A percentile compares a stretch with the other conserved stretches of the same genome.
These are phyloP conservation scores for Pachysolen tannophilus DNA, from an alignment of 805 yeast genomes.

Conservation along the genomic window DNA sequence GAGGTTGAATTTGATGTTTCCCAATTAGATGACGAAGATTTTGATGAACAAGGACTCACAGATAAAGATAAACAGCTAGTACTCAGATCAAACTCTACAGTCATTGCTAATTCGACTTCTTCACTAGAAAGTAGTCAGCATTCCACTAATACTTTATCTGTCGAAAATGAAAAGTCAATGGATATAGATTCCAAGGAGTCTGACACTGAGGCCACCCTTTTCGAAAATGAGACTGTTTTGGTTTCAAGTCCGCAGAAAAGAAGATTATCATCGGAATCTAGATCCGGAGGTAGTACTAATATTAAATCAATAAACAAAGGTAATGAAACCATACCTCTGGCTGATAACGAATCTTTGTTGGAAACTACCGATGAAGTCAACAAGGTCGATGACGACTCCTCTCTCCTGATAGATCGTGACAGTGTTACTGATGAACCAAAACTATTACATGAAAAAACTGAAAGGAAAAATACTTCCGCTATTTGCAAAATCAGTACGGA, in stretches of 20 bases:
- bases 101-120: not conserved
- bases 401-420: not conserved
- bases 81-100: too few species aligned
- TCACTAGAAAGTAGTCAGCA: not conserved
- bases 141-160: not conserved
- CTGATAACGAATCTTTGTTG: not conserved
- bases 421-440: conserved; percentile 6
- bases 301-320: not conserved
- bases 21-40: conserved; percentile 17
- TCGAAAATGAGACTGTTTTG: not conserved
- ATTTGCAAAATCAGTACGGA: conserved; percentile 35
- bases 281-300: not conserved
- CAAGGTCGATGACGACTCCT: not conserved
- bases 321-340: not conserved
- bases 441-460: conserved; percentile 10
- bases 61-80: too few species aligned
- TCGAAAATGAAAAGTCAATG: not conserved
- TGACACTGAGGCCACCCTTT: not conserved
- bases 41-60: too few species aligned
- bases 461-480: conserved; percentile 5
- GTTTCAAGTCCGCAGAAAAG: conserved; percentile 5
- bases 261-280: conserved; percentile 8
- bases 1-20: conserved; percentile 62
- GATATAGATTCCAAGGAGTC: not conserved
- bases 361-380: not conserved